Evolutionary conservation across 495 filamentous ascomycete species (phyloP).

Genomic region (Xylaria flabelliformis): DNA sequence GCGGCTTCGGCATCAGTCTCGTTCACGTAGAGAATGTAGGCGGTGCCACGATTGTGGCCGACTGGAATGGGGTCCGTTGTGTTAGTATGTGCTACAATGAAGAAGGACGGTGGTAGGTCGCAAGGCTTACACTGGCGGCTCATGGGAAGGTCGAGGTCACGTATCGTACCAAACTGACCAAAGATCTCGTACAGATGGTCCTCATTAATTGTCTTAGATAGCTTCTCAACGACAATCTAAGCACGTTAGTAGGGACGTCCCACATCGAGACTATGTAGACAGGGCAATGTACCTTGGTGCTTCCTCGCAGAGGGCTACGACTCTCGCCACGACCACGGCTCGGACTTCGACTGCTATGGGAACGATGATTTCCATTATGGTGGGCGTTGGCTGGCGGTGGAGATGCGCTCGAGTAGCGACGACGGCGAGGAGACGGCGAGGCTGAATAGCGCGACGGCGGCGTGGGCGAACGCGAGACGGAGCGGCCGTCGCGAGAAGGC

Average conservation of each 20-base stretch:
- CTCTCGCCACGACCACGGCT: slow-evolving; percentile 42
- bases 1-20: slow-evolving; percentile 84
- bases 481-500: slow-evolving; percentile 37
- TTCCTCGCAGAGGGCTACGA: slow-evolving; percentile 43
- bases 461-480: slow-evolving; percentile 39
- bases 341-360: slow-evolving; percentile 32
- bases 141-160: slow-evolving; percentile 85
- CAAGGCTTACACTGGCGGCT: slow-evolving; percentile 76
- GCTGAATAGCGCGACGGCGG: slow-evolving; percentile 42
- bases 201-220: slow-evolving; percentile 94
- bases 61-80: slow-evolving; percentile 56
- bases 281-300: slow-evolving; percentile 44
- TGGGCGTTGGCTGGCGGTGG: slow-evolving; percentile 26
- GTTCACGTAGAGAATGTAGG: slow-evolving; percentile 85
- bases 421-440: slow-evolving; percentile 42
- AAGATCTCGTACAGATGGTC: slow-evolving; percentile 92
- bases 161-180: slow-evolving; percentile 82
- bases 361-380: slow-evolving; percentile 43
- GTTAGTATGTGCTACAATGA: slow-evolving; percentile 27
- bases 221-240: slow-evolving; percentile 93
- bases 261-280: not conserved
- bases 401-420: slow-evolving; percentile 38
- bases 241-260: slow-evolving; percentile 27
- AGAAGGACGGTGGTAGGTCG: slow-evolving; percentile 5
- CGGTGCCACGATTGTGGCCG: slow-evolving; percentile 89